Evolutionary conservation across 2,329 filamentous ascomycete genomes (phyloP), one percentile per base, ranked within the genome.

Genomic region (Triangularia setosa): DNA sequence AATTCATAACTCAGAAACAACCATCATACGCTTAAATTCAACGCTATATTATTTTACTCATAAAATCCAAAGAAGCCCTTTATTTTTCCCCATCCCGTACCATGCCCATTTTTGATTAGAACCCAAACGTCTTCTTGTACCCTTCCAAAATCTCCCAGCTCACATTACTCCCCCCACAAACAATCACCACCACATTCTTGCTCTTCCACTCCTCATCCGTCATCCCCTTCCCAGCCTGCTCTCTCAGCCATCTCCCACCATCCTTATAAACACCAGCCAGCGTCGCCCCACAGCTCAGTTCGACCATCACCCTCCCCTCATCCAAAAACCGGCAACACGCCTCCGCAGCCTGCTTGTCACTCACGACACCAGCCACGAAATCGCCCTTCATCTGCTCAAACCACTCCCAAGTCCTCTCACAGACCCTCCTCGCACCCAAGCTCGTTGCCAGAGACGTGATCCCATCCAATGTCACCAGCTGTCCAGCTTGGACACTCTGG

Each of bases 201-300:
- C 84, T 79, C 0, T 81, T 79, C 77, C 83, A 88, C 67, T 92
- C 83, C 33, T 83, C 83, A 30, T 86, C 84, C 1, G 76, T 75
- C 60, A 84, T 59, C 0, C 76, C 79, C 57, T 76, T 71, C 11
- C 40, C 40, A 0, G 89, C 85, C 0, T 93, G 78, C 9, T 86
- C 78, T 69, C 82, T 80, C 23, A 55, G 18, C 40, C 40, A 48
- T 72, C 87, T 83, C 72, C 96, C 73, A 48, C 84, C 76, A 0
- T 84, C 87, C 48, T 84, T 85, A 71, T 92, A 92, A 64, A 82
- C 87, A 2, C 86, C 75, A 1, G 89, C 91, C 12, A 96, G 77
- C 60, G 89, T 90, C 5, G 94, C 92, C 0, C 93, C 93, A 74
- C 94, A 97, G 0, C 93, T 88, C 35, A 90, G 81, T 79, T 98